Conservation (phyloP, 2,329 filamentous ascomycete genomes). For the Penicillium sclerotigenum region DNA sequence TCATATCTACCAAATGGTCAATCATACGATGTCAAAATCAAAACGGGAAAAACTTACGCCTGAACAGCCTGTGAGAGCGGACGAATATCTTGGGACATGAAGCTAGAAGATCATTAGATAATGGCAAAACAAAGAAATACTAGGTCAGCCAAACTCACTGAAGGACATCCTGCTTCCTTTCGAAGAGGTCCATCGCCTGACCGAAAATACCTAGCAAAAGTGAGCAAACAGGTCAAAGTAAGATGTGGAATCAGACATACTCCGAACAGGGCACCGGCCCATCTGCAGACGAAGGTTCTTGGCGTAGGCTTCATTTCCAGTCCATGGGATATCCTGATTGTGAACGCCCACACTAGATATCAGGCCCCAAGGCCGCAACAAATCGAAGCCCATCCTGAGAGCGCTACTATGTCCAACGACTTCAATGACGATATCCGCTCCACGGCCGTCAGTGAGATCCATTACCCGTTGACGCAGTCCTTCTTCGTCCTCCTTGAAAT, state of each 20-base stretch:
- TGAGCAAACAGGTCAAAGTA: neutral
- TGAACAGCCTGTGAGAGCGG: slow-evolving; percentile 62
- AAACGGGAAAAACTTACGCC: slow-evolving; percentile 33
- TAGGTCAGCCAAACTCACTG: slow-evolving; percentile 49
- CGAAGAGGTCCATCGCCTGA: slow-evolving; percentile 60
- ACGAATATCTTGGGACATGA: slow-evolving; percentile 72
- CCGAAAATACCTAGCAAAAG: slow-evolving; percentile 51
- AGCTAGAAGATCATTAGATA: slow-evolving; percentile 48
- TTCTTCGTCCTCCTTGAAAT: slow-evolving; percentile 65
- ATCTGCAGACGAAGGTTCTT: slow-evolving; percentile 72
- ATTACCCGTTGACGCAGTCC: slow-evolving; percentile 58
- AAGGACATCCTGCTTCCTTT: slow-evolving; percentile 61
- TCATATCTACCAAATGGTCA: slow-evolving; percentile 50
- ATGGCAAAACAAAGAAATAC: neutral
- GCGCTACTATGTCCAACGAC: slow-evolving; percentile 68
- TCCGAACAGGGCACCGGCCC: slow-evolving; percentile 67
- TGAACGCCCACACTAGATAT: slow-evolving; percentile 74
- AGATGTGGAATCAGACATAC: slow-evolving; percentile 12
- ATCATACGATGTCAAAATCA: neutral
- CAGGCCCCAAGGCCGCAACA: slow-evolving; percentile 68
- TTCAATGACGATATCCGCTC: slow-evolving; percentile 79
- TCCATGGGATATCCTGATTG: slow-evolving; percentile 66
- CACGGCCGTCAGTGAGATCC: slow-evolving; percentile 70
- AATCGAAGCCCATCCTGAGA: slow-evolving; percentile 65
- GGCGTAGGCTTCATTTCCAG: slow-evolving; percentile 58